These are phyloP conservation scores for Acacia melanoxylon DNA, from an alignment of 306 rosid genomes.

Conservation along the genomic window DNA sequence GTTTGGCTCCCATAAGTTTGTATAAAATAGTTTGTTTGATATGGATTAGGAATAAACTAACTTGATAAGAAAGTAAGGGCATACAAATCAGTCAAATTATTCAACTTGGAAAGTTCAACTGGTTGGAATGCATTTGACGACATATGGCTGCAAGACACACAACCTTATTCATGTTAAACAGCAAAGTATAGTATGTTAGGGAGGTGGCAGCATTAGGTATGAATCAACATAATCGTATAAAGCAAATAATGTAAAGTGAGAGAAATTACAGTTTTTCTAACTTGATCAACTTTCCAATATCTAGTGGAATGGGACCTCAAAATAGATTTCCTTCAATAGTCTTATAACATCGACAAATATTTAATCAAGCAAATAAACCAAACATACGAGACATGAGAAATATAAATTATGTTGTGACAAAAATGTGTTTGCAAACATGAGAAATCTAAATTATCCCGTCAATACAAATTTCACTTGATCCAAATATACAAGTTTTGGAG, in stretches of 20 bases:
- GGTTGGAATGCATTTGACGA: too few species aligned
- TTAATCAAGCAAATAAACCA: background rate
- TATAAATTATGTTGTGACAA: background rate
- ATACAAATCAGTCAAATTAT: too few species aligned
- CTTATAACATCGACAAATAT: background rate
- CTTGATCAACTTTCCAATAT: background rate
- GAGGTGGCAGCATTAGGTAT: background rate
- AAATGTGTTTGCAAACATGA: background rate
- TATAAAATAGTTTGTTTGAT: background rate
- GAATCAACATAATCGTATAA: background rate
- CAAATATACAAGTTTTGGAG: background rate
- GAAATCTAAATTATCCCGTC: background rate
- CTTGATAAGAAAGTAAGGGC: too few species aligned
- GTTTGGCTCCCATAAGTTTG: background rate
- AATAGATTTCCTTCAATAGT: background rate
- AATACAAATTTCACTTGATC: background rate
- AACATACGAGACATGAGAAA: background rate
- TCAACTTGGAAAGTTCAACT: too few species aligned
- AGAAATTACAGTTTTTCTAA: constrained; percentile 3
- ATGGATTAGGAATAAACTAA: too few species aligned
- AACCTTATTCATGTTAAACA: too few species aligned
- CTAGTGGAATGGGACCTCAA: too few species aligned
- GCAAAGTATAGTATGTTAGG: background rate
- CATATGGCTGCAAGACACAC: too few species aligned
- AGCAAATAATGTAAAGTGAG: background rate